phyloP scores from a whole-genome alignment of 495 filamentous ascomycete genomes.

The Tirmania nivea region DNA sequence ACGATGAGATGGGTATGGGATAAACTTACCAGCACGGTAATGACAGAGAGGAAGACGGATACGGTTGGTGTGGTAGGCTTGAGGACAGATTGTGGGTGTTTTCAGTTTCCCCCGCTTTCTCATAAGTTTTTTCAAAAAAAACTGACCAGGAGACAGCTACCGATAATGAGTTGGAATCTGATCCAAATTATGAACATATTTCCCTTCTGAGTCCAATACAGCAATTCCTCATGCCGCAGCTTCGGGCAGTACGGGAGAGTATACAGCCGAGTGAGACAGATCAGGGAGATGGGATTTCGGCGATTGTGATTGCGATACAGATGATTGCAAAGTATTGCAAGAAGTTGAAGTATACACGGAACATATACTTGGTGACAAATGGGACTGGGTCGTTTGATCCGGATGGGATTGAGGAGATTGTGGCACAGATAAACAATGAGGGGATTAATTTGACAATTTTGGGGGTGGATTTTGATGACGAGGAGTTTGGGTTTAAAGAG shows the following conservation, averaged over 20 bases:
- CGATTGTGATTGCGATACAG: conserved; percentile 59
- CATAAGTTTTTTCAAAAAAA: background rate
- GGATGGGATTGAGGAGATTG: conserved; percentile 42
- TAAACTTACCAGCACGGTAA: conserved; percentile 65
- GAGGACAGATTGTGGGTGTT: conserved; percentile 42
- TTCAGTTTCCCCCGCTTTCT: background rate
- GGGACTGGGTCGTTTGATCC: conserved; percentile 47
- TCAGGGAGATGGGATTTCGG: conserved; percentile 42
- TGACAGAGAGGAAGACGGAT: conserved; percentile 62
- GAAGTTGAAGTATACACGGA: conserved; percentile 68
- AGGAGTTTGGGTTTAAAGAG: conserved; percentile 78
- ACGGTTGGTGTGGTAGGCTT: conserved; percentile 63
- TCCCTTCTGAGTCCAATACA: conserved; percentile 47
- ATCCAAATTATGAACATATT: conserved; percentile 54
- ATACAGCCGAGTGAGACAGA: conserved; percentile 6
- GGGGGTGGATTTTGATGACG: conserved; percentile 85
- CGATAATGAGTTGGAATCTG: conserved; percentile 35
- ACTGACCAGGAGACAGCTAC: conserved; percentile 31
- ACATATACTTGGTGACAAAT: conserved; percentile 70
- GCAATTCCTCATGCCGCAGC: conserved; percentile 20
- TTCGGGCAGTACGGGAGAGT: background rate
- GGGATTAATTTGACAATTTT: conserved; percentile 59
- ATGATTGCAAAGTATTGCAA: conserved; percentile 71
- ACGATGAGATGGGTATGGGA: conserved; percentile 92
- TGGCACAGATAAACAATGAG: conserved; percentile 44